Conservation (phyloP, 2,329 filamentous ascomycete species). For the Botrytis porri region DNA sequence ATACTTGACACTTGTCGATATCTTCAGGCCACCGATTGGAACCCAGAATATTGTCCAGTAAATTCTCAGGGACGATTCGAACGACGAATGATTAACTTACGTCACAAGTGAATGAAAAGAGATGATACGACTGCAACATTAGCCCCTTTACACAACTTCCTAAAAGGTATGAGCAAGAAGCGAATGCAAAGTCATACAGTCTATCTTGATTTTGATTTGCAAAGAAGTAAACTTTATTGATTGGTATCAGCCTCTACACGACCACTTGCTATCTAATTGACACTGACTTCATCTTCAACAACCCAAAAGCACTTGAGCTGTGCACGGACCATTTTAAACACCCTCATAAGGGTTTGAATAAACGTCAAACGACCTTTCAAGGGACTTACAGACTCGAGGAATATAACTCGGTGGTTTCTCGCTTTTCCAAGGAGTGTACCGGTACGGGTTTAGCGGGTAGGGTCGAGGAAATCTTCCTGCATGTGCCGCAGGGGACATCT, state of each 20-base stretch:
- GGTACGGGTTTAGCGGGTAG: constrained; percentile 26
- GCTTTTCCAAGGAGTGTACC: constrained; percentile 17
- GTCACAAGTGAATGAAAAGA: not conserved
- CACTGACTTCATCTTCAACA: not conserved
- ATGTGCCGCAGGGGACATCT: constrained; percentile 14
- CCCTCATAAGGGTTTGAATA: not conserved
- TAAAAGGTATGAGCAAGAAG: not conserved
- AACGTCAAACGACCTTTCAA: not conserved
- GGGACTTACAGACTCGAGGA: not conserved
- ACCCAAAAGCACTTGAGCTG: constrained; percentile 4
- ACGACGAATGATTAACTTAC: not conserved
- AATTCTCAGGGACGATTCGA: not conserved
- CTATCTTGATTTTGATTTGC: not conserved
- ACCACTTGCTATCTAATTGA: constrained; percentile 7
- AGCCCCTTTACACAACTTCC: not conserved
- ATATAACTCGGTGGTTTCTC: not conserved
- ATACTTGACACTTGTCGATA: not conserved
- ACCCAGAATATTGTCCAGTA: not conserved
- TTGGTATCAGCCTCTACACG: not conserved
- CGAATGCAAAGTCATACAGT: not conserved
- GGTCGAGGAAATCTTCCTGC: constrained; percentile 19
- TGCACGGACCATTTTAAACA: constrained; percentile 10
- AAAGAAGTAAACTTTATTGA: not conserved
- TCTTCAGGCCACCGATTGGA: not conserved
- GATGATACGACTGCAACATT: not conserved